Evolutionary conservation across 139 green algal species (phyloP).

Genomic region (Pseudopediastrum boryanum): DNA sequence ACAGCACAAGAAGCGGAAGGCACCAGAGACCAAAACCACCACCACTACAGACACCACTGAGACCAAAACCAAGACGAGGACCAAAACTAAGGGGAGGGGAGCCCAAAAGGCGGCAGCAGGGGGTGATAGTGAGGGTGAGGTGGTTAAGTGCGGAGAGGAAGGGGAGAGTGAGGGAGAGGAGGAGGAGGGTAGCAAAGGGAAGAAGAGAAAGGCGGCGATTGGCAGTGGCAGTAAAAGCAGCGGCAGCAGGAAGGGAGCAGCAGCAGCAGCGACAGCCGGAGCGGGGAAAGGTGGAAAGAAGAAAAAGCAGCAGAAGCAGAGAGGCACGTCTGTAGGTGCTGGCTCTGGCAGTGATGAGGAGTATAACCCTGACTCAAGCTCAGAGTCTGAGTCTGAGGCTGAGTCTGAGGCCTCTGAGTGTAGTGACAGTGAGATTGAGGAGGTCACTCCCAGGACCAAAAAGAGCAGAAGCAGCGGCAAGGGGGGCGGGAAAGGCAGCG

Average conservation of each 20-base stretch:
- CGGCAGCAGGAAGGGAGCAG: neutral
- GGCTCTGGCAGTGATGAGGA: constrained; percentile 2
- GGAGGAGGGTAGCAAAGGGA: constrained; percentile 31
- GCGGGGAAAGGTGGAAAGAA: constrained; percentile 7
- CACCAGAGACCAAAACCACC: constrained; percentile 24
- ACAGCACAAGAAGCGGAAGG: constrained; percentile 78
- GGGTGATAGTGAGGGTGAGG: constrained; percentile 31
- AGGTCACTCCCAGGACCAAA: neutral
- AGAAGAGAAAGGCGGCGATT: constrained; percentile 1
- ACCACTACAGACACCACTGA: too few species aligned
- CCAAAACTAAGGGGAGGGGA: neutral
- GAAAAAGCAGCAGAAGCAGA: constrained; percentile 11
- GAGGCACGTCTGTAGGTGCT: neutral
- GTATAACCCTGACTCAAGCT: constrained; percentile 1
- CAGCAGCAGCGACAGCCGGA: constrained; percentile 15
- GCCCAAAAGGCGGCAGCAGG: neutral
- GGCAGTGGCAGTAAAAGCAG: constrained; percentile 4
- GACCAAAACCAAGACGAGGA: constrained; percentile 26
- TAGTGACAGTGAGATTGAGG: neutral
- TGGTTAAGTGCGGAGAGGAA: constrained; percentile 42
- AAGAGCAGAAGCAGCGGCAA: constrained; percentile 4
- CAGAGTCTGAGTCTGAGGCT: neutral
- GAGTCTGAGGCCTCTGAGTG: neutral
- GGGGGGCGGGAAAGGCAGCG: neutral
- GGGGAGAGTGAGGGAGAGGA: constrained; percentile 42